Conservation (phyloP, 805 yeast species). For the Huiozyma naganishii region DNA sequence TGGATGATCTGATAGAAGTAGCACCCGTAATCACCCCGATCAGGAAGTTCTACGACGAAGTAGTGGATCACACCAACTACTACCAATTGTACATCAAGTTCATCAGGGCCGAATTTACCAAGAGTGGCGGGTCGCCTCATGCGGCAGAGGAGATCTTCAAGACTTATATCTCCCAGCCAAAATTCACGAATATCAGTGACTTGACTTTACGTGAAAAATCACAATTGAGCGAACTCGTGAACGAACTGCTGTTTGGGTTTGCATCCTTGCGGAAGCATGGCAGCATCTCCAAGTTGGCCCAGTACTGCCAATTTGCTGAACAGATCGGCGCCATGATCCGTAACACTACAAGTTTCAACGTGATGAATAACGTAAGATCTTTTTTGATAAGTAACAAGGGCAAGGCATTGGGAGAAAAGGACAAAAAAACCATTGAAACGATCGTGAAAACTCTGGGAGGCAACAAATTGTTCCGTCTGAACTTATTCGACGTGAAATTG, state of each 20-base stretch:
- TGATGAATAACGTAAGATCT: background rate
- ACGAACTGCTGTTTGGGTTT: constrained; percentile 1
- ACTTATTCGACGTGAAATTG: background rate
- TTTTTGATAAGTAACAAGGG: background rate
- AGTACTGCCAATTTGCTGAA: background rate
- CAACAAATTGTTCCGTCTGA: background rate
- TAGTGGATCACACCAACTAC: constrained; percentile 10
- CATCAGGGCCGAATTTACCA: constrained; percentile 18
- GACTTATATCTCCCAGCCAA: constrained; percentile 9
- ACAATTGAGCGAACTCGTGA: background rate
- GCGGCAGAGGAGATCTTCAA: constrained; percentile 19
- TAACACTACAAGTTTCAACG: background rate
- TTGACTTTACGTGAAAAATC: background rate
- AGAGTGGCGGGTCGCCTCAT: constrained; percentile 11
- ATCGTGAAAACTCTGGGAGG: background rate
- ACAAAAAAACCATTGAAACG: background rate
- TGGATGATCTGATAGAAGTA: constrained; percentile 14
- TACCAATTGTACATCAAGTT: constrained; percentile 14
- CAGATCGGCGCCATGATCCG: background rate
- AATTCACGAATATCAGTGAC: background rate
- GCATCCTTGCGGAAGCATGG: no score
- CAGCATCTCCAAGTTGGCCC: background rate
- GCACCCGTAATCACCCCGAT: constrained; percentile 14
- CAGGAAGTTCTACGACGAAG: constrained; percentile 12
- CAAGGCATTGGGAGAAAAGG: background rate